Evolutionary conservation across 2,329 filamentous ascomycete genomes (phyloP), one percentile per base, ranked within the genome.

Genomic region (Aspergillus sp.): DNA sequence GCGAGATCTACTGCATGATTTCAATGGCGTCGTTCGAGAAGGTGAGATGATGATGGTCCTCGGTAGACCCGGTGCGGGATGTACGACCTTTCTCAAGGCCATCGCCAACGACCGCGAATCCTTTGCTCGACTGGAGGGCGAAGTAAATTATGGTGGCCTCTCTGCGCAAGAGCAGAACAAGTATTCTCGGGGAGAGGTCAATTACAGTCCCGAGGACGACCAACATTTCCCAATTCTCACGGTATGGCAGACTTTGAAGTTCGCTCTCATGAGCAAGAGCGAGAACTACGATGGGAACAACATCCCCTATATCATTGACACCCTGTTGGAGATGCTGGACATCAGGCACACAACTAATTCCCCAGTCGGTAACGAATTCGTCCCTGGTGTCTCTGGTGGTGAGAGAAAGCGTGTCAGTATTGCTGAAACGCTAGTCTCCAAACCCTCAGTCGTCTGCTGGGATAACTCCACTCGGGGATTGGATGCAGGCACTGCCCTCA

Each of bases 391-490:
- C 0, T 87, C 83, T 37, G 88, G 88, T 54, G 88, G 88, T 45
- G 88, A 93, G 67, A 72, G 87, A 33, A 90, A 90, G 62, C 83
- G 87, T 58, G 86, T 89, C 6, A 84, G 82, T 13, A 89, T 91
- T 50, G 84, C 85, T 1, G 87, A 91, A 64, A 87, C 85, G 0
- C 67, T 90, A 12, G 83, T 85, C 5, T 84, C 85, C 5, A 85
- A 86, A 62, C 82, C 82, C 1, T 82, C 83, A 0, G 82, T 90
- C 1, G 81, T 86, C 31, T 83, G 82, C 49, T 90, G 85, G 85
- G 87, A 91, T 54, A 91, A 91, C 62, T 84, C 80, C 0, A 91
- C 86, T 0, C 75, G 87, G 38, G 88, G 88, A n/a, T 71, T 91
- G 0, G 87, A 91, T 59, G 83, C 86, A 1, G 86, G 82, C 1